Conservation (phyloP, 345 rosid species). For the Corchorus olitorius region DNA sequence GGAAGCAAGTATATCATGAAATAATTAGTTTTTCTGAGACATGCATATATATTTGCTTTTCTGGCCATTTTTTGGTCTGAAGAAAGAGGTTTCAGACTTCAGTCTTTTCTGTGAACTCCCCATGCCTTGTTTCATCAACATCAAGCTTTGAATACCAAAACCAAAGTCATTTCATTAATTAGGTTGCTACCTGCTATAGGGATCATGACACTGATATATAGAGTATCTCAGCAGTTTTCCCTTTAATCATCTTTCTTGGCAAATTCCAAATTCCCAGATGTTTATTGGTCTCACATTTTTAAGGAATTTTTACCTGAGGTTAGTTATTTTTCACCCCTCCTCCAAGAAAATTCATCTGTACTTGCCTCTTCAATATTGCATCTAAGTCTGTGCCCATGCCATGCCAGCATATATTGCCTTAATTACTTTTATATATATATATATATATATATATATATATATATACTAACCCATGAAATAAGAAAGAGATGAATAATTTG, state of each 20-base stretch:
- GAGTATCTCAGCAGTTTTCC: slow-evolving; percentile 19
- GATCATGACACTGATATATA: background rate
- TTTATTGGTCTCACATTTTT: slow-evolving; percentile 17
- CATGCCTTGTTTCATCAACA: slow-evolving; percentile 8
- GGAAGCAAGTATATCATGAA: slow-evolving; percentile 1
- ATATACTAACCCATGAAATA: background rate
- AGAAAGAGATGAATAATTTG: slow-evolving; percentile 7
- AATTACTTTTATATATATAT: background rate
- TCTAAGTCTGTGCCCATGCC: slow-evolving; percentile 23
- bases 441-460: no score
- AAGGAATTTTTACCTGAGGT: slow-evolving; percentile 23
- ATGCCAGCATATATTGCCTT: background rate
- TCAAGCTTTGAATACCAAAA: background rate
- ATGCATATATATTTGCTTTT: slow-evolving; percentile 2
- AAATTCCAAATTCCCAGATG: slow-evolving; percentile 24
- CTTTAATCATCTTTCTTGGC: slow-evolving; percentile 19
- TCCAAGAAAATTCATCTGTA: slow-evolving; percentile 1
- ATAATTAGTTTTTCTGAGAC: background rate
- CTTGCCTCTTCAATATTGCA: slow-evolving; percentile 7
- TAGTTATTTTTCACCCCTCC: slow-evolving; percentile 34
- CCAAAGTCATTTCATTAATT: background rate
- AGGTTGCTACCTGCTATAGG: background rate
- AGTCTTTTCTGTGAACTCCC: slow-evolving; percentile 1
- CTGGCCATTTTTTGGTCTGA: slow-evolving; percentile 17
- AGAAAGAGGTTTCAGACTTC: background rate